Conservation (phyloP, 2,329 filamentous ascomycete species). For the Monosporascus sp. region DNA sequence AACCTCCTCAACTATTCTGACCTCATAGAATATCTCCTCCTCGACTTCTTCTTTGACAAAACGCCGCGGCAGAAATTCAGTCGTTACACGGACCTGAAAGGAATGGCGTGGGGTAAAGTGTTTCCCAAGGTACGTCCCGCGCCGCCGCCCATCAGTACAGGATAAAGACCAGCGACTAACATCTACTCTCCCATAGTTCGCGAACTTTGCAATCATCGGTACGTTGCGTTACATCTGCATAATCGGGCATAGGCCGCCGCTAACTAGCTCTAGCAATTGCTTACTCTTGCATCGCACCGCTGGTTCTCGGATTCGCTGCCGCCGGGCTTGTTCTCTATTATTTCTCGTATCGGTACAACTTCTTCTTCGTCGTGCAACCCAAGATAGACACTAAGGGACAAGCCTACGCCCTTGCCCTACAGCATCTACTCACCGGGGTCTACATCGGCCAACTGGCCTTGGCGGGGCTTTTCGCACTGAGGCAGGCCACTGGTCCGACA, state of each 20-base stretch:
- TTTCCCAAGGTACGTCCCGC: conserved; percentile 48
- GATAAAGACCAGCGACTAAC: conserved; percentile 10
- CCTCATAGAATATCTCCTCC: conserved; percentile 57
- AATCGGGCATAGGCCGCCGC: neutral
- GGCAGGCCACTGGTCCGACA: conserved; percentile 50
- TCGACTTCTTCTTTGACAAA: conserved; percentile 60
- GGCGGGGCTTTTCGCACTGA: conserved; percentile 64
- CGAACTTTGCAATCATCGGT: conserved; percentile 29
- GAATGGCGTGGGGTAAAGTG: conserved; percentile 64
- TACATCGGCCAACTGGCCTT: conserved; percentile 65
- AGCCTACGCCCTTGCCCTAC: conserved; percentile 63
- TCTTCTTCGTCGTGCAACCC: conserved; percentile 66
- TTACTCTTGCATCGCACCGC: conserved; percentile 69
- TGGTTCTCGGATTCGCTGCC: conserved; percentile 66
- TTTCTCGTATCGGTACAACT: conserved; percentile 68
- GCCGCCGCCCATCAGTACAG: conserved; percentile 51
- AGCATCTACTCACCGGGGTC: conserved; percentile 66
- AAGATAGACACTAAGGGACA: conserved; percentile 69
- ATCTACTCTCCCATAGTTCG: conserved; percentile 14
- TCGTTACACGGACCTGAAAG: conserved; percentile 55
- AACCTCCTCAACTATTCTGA: conserved; percentile 57
- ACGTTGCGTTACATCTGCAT: conserved; percentile 1
- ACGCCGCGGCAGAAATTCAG: conserved; percentile 68
- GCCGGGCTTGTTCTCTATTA: conserved; percentile 67
- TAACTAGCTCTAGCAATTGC: conserved; percentile 41